A percentile compares a stretch with the other conserved stretches of the same genome.
Evolutionary conservation across 2,329 filamentous ascomycete species (phyloP).

Genomic region (Phialocephala subalpina): DNA sequence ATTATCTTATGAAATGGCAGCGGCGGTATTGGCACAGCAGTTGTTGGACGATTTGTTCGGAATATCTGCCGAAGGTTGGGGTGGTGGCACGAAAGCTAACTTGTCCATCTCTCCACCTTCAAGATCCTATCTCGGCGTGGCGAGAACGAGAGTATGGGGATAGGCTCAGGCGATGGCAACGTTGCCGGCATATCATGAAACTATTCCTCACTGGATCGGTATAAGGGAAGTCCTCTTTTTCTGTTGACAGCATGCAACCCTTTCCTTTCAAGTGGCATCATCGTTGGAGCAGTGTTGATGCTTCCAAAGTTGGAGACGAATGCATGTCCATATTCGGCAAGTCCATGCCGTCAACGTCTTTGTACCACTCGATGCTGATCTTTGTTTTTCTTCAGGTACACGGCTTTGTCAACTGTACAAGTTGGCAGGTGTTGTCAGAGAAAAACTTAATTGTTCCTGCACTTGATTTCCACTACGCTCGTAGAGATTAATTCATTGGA

Average conservation of each 20-base stretch:
- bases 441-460: not conserved
- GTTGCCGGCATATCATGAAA: not conserved
- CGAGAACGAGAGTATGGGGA: not conserved
- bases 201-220: not conserved
- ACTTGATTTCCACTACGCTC: not conserved
- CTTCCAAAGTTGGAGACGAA: not conserved
- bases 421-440: not conserved
- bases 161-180: not conserved
- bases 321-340: not conserved
- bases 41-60: not conserved
- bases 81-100: not conserved
- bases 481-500: not conserved
- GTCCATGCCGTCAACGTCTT: not conserved
- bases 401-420: not conserved
- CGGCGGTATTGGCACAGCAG: not conserved
- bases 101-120: not conserved
- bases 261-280: not conserved
- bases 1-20: not conserved
- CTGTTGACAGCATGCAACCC: not conserved
- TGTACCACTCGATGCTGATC: not conserved
- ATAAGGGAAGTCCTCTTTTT: not conserved
- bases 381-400: not conserved
- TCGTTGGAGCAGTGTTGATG: not conserved
- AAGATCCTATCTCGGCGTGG: constrained; percentile 8
- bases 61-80: constrained; percentile 9